phyloP scores from a whole-genome alignment of 2,329 filamentous ascomycete species.

The Pseudogymnoascus sp. region DNA sequence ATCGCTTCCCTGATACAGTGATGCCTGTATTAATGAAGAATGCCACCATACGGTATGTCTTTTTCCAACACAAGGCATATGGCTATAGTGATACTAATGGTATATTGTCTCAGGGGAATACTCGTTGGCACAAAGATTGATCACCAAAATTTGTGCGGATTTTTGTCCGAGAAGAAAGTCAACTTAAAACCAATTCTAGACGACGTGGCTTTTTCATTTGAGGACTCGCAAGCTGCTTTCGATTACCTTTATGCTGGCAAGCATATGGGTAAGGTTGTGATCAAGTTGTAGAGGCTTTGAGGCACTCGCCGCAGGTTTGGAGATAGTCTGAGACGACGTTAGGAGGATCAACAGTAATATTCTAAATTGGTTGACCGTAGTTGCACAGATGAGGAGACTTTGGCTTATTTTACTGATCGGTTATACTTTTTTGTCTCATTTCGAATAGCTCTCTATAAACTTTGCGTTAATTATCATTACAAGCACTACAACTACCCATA shows the following conservation, averaged over 20 bases:
- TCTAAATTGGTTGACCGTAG: no score
- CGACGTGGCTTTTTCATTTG: background rate
- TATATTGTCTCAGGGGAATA: background rate
- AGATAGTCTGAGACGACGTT: background rate
- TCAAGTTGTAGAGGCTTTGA: background rate
- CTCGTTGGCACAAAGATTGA: background rate
- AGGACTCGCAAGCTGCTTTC: background rate
- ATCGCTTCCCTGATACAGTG: background rate
- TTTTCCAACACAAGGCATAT: background rate
- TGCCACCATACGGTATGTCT: background rate
- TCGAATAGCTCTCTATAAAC: no score
- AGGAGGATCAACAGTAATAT: no score
- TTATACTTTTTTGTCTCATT: no score
- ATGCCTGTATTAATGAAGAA: background rate
- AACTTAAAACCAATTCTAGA: background rate
- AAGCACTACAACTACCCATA: no score
- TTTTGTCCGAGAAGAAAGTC: background rate
- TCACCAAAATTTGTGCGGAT: background rate
- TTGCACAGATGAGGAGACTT: no score
- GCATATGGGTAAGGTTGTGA: background rate
- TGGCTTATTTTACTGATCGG: no score
- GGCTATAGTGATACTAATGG: background rate
- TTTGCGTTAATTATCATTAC: no score
- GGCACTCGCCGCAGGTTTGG: background rate
- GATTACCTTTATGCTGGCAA: background rate